A percentile compares a stretch with the other conserved stretches of the same genome.
These are phyloP conservation scores for Pezizomycotina sp. DNA, from an alignment of 2,329 filamentous ascomycete species.

Conservation along the genomic window DNA sequence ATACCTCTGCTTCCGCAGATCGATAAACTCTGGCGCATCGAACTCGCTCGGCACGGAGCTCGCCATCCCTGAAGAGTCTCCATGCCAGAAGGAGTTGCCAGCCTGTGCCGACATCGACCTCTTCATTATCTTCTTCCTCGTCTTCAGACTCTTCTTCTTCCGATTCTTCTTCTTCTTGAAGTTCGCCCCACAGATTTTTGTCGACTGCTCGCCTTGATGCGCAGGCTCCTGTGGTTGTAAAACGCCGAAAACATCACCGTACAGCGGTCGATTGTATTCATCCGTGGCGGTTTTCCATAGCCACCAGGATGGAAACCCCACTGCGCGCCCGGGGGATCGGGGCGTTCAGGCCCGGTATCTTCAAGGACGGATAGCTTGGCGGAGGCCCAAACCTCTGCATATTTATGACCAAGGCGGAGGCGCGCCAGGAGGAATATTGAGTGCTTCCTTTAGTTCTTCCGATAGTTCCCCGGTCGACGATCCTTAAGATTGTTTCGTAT, in stretches of 20 bases:
- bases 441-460: constrained; percentile 75
- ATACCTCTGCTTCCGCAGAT: constrained; percentile 76
- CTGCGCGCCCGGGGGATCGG: constrained; percentile 73
- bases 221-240: constrained; percentile 44
- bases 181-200: too few relatives aligned
- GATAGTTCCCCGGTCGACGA: constrained; percentile 79
- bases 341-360: constrained; percentile 85
- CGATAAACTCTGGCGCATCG: constrained; percentile 38
- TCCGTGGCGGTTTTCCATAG: constrained; percentile 91
- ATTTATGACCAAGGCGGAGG: constrained; percentile 95
- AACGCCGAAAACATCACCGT: constrained; percentile 86
- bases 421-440: constrained; percentile 82
- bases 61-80: too few relatives aligned
- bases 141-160: too few relatives aligned
- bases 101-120: constrained; percentile 63
- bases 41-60: constrained; percentile 67
- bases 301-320: constrained; percentile 95
- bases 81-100: constrained; percentile 61
- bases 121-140: constrained; percentile 41
- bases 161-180: constrained; percentile 61
- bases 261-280: constrained; percentile 78
- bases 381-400: constrained; percentile 87
- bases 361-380: constrained; percentile 86
- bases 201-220: constrained; percentile 59
- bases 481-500: constrained; percentile 82